Conservation (phyloP, 345 rosid species). For the Chamaenerion angustifolium region DNA sequence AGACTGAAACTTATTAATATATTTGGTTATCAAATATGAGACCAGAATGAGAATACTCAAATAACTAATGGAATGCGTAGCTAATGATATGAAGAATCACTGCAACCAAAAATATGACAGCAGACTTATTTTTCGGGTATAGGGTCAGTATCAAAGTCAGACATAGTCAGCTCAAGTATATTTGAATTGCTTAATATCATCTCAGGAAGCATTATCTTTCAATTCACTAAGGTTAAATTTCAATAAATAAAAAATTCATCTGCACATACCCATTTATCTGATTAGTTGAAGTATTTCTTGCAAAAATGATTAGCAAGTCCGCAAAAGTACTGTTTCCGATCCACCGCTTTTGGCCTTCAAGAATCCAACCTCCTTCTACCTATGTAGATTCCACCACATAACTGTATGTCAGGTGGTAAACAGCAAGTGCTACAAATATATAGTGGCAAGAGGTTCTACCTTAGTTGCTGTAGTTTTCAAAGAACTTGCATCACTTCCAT, state of each 20-base stretch:
- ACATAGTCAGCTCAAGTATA: too few relatives aligned
- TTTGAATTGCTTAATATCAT: too few relatives aligned
- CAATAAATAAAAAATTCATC: neutral
- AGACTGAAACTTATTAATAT: too few relatives aligned
- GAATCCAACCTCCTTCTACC: slow-evolving; percentile 87
- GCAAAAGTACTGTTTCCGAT: slow-evolving; percentile 97
- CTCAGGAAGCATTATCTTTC: too few relatives aligned
- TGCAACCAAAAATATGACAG: too few relatives aligned
- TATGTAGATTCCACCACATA: slow-evolving; percentile 11
- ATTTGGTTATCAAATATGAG: too few relatives aligned
- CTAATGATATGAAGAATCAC: too few relatives aligned
- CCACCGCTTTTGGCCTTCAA: slow-evolving; percentile 95
- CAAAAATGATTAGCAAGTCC: slow-evolving; percentile 71
- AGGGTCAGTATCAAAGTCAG: too few relatives aligned
- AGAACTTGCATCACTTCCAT: slow-evolving; percentile 95
- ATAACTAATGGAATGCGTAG: too few relatives aligned
- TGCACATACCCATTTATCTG: slow-evolving; percentile 75
- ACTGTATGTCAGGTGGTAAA: neutral
- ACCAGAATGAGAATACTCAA: too few relatives aligned
- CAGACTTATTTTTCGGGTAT: too few relatives aligned
- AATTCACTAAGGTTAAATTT: too few relatives aligned
- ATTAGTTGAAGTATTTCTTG: slow-evolving; percentile 61
- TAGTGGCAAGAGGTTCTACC: slow-evolving; percentile 26
- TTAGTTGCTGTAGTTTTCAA: slow-evolving; percentile 69
- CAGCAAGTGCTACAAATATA: neutral